phyloP scores from a whole-genome alignment of 495 filamentous ascomycete genomes.

The Baudoinia panamericana region DNA sequence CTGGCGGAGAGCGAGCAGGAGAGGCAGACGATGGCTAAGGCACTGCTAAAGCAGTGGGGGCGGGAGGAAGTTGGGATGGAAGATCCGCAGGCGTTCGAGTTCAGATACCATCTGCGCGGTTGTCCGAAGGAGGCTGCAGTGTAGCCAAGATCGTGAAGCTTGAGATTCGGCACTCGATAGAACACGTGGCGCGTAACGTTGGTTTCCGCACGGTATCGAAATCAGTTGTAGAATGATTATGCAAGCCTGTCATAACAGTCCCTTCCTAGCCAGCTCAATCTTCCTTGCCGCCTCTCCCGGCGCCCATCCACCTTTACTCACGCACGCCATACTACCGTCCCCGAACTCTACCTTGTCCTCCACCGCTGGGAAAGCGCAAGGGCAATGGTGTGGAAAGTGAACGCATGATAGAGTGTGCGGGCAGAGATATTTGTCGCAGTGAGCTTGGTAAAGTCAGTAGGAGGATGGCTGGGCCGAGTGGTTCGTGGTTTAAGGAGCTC shows the following conservation, averaged over 20 bases:
- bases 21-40: conserved; percentile 22
- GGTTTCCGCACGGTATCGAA: too few species aligned
- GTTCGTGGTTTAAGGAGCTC: conserved; percentile 6
- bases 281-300: conserved; percentile 30
- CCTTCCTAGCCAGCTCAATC: conserved; percentile 42
- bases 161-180: too few species aligned
- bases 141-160: conserved; percentile 2
- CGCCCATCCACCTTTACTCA: conserved; percentile 63
- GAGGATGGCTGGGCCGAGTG: neutral
- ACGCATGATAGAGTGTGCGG: conserved; percentile 83
- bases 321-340: conserved; percentile 67
- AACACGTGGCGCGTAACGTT: too few species aligned
- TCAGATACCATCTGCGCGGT: conserved; percentile 20
- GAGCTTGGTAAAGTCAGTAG: conserved; percentile 34
- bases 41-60: conserved; percentile 28
- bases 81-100: conserved; percentile 24
- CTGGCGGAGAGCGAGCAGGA: conserved; percentile 20
- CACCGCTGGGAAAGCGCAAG: conserved; percentile 64
- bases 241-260: conserved; percentile 62
- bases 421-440: conserved; percentile 83
- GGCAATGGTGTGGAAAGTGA: conserved; percentile 86
- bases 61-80: conserved; percentile 23
- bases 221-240: too few species aligned
- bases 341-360: conserved; percentile 84
- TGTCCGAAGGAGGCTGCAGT: conserved; percentile 1